Base-by-base conservation (phyloP, 192 early-diverging fungal species). In the Dissophora ornata region DNA sequence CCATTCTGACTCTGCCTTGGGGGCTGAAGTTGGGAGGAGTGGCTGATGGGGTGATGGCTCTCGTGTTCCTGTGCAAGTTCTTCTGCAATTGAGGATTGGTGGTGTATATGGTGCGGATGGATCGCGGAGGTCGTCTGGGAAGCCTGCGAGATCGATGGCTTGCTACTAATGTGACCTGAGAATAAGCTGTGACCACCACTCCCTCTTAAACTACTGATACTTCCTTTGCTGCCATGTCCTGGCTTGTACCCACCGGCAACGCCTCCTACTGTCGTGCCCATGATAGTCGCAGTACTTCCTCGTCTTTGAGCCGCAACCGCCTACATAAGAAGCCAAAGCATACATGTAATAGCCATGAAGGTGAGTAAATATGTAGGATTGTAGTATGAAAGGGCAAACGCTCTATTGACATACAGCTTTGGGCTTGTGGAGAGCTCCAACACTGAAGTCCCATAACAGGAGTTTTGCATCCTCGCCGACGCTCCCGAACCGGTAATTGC, bases 401-500 rank as follows among this genome's bases (percentile, higher is more conserved):
- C 12, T 21, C 7, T 33, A 1, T 11, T 13, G 18, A 70, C 84
- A 71, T 85, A 85, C 84, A 45, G 80, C 79, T 60, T 91, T 90
- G 6, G 96, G 95, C 12, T 90, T 84, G 59, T 91, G 92, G 28
- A 97, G 71, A 1, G 90, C 86, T 11, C 85, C 73, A 13, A 94
- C 83, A 45, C 91, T 92, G 74, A 99, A 97, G 71, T 99, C 97
- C 96, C 97, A 97, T 10, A 99, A 69, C n/a, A 93, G 74, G 2
- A 99, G 62, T 56, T 88, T 85, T 8, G 91, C 87, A 71, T 97
- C 95, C 44, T 99, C 95, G 19, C 93, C 96, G 22, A 97, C 92
- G 62, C 92, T 95, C 47, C 89, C 92, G 74, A 99, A 92, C 25
- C 95, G 77, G 75, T 95, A 97, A 21, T 86, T 90, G 38, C 85